Base-by-base conservation (phyloP, 331 rosid genomes). In the Pyracantha coccinea region DNA sequence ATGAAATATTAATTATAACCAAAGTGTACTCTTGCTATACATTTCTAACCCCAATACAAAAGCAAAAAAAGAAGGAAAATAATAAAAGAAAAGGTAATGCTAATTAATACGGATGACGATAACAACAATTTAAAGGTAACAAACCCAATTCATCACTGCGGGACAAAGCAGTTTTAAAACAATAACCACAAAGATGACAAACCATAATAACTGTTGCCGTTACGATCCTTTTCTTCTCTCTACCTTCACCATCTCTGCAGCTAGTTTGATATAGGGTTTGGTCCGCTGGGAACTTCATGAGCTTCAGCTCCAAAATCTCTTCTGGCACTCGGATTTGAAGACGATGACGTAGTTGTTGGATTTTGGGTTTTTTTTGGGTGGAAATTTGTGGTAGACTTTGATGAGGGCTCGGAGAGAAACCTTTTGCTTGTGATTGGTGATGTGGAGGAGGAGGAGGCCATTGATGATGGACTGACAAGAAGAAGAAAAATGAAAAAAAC, bases 201-300 rank as follows among this genome's bases (percentile, higher is more conserved):
- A 71, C 74, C 77, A 61, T 54, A 74, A 44, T 62, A 66, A 79
- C 60, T 78, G 23, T 69, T 70, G 75, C 62, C 69, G 65, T 74
- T 82, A 50, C 86, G 63, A 66, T 75, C 50, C 55, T 54, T 72
- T 65, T 73, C 87, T 73, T 84, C 83, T 72, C 74, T 65, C 24
- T 12, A 27, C 24, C 72, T 69, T 23, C 68, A 44, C 65, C 78
- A 23, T 75, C 31, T 28, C 33, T 75, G 62, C 69, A 5, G 55
- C 89, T 88, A 78, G 47, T 92, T 93, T 27, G 98, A 93, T 71
- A 93, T 93, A 73, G 98, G 98, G 86, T 91, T 93, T 41, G 98
- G 98, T 69, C 98, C 98, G 58, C 98, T 91, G 2, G 98, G 98
- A 57, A 93, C 98, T 83, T 93, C 97, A 77, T 93, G 98, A 61